Percentiles rank a stretch among this genome's conserved stretches.
Conservation (phyloP, 352 stramenopile genomes). For the Globisporangium parvum region DNA sequence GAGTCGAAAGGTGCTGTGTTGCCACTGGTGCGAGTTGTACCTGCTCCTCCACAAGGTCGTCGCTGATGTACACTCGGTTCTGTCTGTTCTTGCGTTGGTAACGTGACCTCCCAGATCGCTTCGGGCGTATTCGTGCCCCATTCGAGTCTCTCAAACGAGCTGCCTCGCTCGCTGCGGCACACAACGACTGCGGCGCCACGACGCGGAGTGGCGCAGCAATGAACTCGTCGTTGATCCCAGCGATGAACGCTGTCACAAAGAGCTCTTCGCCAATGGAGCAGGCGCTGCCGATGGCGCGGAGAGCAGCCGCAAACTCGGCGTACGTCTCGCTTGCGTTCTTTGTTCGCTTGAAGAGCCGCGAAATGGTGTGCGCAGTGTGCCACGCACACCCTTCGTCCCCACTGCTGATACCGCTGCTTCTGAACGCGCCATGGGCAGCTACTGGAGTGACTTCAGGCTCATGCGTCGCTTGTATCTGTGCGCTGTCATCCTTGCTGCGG, state of each 20-base stretch:
- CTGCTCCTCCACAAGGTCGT: not conserved
- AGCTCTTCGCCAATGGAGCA: conserved; percentile 7
- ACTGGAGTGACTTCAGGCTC: not conserved
- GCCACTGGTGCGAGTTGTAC: not conserved
- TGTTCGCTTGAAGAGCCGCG: conserved; percentile 9
- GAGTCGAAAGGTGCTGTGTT: not conserved
- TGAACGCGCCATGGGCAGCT: too few relatives aligned
- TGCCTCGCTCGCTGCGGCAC: conserved; percentile 4
- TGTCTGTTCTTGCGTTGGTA: not conserved
- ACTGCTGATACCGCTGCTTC: not conserved
- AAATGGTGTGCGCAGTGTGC: conserved; percentile 4
- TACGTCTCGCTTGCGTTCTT: conserved; percentile 10
- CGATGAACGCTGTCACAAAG: conserved; percentile 10
- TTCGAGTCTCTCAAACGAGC: conserved; percentile 7
- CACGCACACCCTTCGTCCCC: not conserved
- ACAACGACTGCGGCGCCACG: conserved; percentile 5
- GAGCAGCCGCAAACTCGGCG: conserved; percentile 2
- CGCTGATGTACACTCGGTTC: conserved; percentile 1
- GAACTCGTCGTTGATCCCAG: conserved; percentile 11
- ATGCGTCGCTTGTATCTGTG: not conserved
- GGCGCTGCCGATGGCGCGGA: not conserved
- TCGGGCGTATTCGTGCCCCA: not conserved
- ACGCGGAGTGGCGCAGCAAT: conserved; percentile 10
- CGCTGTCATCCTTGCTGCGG: not conserved
- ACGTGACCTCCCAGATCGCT: not conserved